phyloP scores from a whole-genome alignment of 768 basidiomycete species.

The Tylopilus vinaceipallidus region DNA sequence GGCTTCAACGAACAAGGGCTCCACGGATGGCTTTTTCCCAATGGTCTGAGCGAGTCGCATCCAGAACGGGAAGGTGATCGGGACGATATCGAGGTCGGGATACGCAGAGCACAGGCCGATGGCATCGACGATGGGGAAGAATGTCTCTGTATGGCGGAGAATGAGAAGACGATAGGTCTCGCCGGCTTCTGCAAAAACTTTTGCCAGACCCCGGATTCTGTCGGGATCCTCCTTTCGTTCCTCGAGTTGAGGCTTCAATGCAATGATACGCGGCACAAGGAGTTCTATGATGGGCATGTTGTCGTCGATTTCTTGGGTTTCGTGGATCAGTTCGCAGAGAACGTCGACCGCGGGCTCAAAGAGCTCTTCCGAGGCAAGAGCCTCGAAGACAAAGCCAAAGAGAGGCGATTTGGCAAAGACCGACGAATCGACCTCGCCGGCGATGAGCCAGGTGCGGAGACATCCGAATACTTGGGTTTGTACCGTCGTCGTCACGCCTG shows the following conservation, averaged over 20 bases:
- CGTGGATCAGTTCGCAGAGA: conserved; percentile 93
- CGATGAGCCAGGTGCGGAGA: conserved; percentile 81
- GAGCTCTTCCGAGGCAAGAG: conserved; percentile 78
- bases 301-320: conserved; percentile 96
- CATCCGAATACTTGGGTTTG: conserved; percentile 84
- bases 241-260: conserved; percentile 59
- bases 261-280: conserved; percentile 84
- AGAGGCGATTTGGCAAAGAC: conserved; percentile 74
- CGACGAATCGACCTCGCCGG: conserved; percentile 73
- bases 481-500: conserved; percentile 79
- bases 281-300: conserved; percentile 86
- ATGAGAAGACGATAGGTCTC: conserved; percentile 92
- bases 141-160: conserved; percentile 85
- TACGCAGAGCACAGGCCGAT: conserved; percentile 93
- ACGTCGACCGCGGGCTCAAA: conserved; percentile 93
- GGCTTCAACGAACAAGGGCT: conserved; percentile 77
- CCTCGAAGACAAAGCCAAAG: conserved; percentile 80
- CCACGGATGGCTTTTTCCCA: conserved; percentile 68
- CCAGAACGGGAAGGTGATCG: conserved; percentile 99
- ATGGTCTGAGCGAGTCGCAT: conserved; percentile 92
- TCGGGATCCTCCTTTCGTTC: conserved; percentile 77
- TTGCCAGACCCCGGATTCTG: conserved; percentile 83
- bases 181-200: conserved; percentile 95
- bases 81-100: conserved; percentile 91
- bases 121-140: conserved; percentile 93